Evolutionary conservation across 352 stramenopile genomes (phyloP).

Genomic region (Pythium apleroticum): DNA sequence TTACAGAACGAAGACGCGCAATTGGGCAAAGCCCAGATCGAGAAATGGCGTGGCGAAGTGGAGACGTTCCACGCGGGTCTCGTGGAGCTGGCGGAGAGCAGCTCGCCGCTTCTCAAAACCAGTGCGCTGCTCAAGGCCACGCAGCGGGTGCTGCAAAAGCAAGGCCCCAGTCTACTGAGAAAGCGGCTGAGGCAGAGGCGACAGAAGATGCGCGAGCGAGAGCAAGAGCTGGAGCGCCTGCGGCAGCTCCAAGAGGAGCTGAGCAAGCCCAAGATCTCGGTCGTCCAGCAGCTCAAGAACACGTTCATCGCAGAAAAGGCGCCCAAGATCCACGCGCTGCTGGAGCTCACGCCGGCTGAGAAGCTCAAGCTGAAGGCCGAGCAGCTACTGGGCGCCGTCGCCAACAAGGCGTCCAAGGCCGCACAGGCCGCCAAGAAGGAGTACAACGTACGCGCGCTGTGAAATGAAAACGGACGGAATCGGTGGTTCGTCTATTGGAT

Average conservation of each 20-base stretch:
- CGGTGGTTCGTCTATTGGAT: constrained; percentile 5
- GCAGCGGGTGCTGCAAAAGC: constrained; percentile 47
- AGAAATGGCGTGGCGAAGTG: constrained; percentile 47
- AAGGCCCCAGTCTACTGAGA: constrained; percentile 42
- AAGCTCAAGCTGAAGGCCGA: constrained; percentile 38
- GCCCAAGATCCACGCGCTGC: constrained; percentile 45
- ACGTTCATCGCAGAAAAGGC: constrained; percentile 48
- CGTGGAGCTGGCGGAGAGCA: constrained; percentile 25
- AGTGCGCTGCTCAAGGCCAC: constrained; percentile 34
- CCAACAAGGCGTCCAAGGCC: constrained; percentile 33
- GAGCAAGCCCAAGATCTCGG: constrained; percentile 37
- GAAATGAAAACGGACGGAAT: too few species aligned
- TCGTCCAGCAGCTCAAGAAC: constrained; percentile 50
- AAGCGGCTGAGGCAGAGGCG: constrained; percentile 39
- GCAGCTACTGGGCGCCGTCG: constrained; percentile 46
- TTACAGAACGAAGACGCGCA: constrained; percentile 46
- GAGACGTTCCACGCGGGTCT: constrained; percentile 30
- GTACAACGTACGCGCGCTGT: constrained; percentile 63
- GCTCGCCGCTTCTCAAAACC: constrained; percentile 17
- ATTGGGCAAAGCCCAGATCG: constrained; percentile 52
- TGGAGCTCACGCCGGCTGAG: constrained; percentile 62
- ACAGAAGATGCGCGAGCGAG: constrained; percentile 51
- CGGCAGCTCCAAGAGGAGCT: constrained; percentile 40
- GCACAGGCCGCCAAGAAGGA: constrained; percentile 60
- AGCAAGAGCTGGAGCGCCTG: constrained; percentile 49